Conservation (phyloP, 768 basidiomycete genomes). For the Suillus alpinus region DNA sequence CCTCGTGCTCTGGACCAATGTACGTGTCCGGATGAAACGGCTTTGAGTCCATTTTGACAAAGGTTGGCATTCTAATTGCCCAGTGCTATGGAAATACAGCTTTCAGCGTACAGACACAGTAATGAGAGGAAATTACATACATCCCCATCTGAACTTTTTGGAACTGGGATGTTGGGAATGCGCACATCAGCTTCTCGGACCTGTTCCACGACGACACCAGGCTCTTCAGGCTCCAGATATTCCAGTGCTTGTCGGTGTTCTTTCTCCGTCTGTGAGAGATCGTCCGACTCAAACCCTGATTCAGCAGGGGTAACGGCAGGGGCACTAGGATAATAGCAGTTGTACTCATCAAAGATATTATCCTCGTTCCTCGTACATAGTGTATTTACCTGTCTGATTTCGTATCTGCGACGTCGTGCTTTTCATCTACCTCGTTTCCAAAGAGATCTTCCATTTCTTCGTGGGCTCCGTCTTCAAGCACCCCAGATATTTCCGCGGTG, state of each 20-base stretch:
- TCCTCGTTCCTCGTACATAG: conserved; percentile 7
- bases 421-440: conserved; percentile 61
- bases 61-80: conserved; percentile 93
- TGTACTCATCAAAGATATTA: conserved; percentile 8
- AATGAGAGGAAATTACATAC: conserved; percentile 43
- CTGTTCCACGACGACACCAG: conserved; percentile 52
- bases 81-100: conserved; percentile 50
- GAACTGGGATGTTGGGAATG: conserved; percentile 85
- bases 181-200: conserved; percentile 66
- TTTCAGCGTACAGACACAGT: conserved; percentile 8
- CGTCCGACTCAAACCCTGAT: conserved; percentile 62
- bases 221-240: conserved; percentile 77
- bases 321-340: conserved; percentile 26
- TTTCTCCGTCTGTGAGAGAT: conserved; percentile 59
- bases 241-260: conserved; percentile 65
- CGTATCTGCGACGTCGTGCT: conserved; percentile 29
- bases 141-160: conserved; percentile 76
- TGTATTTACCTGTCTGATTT: conserved; percentile 47
- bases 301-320: conserved; percentile 37
- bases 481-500: conserved; percentile 7
- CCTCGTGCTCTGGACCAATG: conserved; percentile 77
- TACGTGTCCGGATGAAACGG: conserved; percentile 90
- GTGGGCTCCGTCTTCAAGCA: conserved; percentile 10
- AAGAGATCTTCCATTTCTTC: conserved; percentile 75
- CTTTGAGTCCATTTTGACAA: conserved; percentile 83